Base-by-base conservation (phyloP, 2,329 filamentous ascomycete genomes). In the Fonsecaea multimorphosa region DNA sequence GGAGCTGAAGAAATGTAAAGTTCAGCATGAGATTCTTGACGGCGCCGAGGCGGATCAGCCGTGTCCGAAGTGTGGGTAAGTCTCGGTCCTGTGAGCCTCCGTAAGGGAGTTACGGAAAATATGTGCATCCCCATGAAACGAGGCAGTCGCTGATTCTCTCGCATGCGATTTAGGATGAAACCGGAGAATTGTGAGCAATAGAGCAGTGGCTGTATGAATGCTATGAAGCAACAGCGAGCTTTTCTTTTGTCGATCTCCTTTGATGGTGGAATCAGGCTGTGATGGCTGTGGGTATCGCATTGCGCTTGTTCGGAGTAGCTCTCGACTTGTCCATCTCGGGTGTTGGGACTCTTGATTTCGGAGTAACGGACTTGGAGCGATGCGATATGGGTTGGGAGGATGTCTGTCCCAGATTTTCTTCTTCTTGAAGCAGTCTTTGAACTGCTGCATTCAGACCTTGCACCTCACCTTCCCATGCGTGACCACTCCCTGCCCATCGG, bases 401-500 rank as follows among this genome's bases (percentile, higher is more conserved):
- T 22, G 58, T 32, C 40, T 54, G 54, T 51, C 58, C 46, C 44
- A 64, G 57, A 19, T 58, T 51, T 53, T 71, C 83, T 67, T 74
- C 77, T 72, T 81, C 78, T 64, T 78, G 75, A 60, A 82, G 72
- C 63, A 83, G 72, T 67, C 76, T 80, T 68, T 70, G 73, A 38
- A 82, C 67, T 1, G 78, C 79, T 29, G 75, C 73, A 62, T 82
- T 81, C 67, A 83, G 71, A 16, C 75, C 76, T 61, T 79, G 77
- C 70, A 79, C 71, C 74, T 81, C 80, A 24, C 71, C 73, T 34
- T 74, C 70, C 65, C 80, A 76, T 14, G 80, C 79, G 58, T 79
- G 74, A 44, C 78, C 81, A 68, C 93, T 96, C 3, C 91, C 95
- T 0, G 94, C 95, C 95, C 95, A 99, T 63, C 95, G 86, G 72